Evolutionary conservation across 768 basidiomycete genomes (phyloP).

Genomic region (Gelatoporia subvermispora): DNA sequence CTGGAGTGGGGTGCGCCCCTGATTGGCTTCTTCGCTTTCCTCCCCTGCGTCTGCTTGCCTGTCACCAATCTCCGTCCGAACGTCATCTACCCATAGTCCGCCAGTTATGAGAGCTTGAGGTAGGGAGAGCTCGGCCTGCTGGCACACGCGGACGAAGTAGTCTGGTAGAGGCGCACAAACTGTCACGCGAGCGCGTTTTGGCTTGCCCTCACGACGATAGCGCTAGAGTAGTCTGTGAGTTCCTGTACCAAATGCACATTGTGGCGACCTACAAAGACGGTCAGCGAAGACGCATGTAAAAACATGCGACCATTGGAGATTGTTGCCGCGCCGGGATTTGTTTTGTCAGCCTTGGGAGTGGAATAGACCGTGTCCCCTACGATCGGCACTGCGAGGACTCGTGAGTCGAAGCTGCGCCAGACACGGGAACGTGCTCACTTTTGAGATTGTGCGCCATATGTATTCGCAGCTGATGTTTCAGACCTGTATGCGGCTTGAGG

Average conservation of each 20-base stretch:
- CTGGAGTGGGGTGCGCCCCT: too few relatives aligned
- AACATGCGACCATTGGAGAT: conserved; percentile 41
- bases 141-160: conserved; percentile 51
- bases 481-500: conserved; percentile 50
- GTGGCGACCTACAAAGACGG: conserved; percentile 43
- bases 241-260: background rate
- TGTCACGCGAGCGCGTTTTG: conserved; percentile 47
- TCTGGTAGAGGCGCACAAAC: conserved; percentile 54
- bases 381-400: conserved; percentile 52
- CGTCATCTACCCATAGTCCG: conserved; percentile 43
- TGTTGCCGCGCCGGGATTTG: conserved; percentile 3
- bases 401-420: too few relatives aligned
- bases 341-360: conserved; percentile 17
- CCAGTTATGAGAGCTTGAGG: conserved; percentile 33
- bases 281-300: conserved; percentile 55
- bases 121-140: conserved; percentile 39
- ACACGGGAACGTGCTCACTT: conserved; percentile 37
- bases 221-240: conserved; percentile 31
- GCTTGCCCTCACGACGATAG: conserved; percentile 38
- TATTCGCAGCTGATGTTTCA: conserved; percentile 69
- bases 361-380: conserved; percentile 58
- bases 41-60: too few relatives aligned
- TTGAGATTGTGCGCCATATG: conserved; percentile 51
- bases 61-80: conserved; percentile 20
- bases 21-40: background rate